phyloP scores from a whole-genome alignment of 805 yeast genomes.

The Debaryomyces maramus region DNA sequence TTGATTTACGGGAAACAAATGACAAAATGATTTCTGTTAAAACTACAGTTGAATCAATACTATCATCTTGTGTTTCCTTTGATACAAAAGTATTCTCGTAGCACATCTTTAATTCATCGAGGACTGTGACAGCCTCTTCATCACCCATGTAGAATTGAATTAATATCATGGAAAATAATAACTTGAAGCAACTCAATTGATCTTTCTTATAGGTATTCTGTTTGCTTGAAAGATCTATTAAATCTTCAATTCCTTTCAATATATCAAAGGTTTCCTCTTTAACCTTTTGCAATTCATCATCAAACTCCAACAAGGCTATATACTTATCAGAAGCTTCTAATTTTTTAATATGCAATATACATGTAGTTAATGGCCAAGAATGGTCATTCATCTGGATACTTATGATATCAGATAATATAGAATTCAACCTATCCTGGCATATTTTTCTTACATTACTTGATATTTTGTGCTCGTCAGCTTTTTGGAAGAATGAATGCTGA shows the following conservation, averaged over 20 bases:
- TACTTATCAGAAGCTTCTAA: constrained; percentile 22
- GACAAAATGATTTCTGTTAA: constrained; percentile 45
- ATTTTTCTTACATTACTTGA: constrained; percentile 39
- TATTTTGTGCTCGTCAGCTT: constrained; percentile 14
- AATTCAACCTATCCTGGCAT: constrained; percentile 63
- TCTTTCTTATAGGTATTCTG: constrained; percentile 15
- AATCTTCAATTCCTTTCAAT: constrained; percentile 33
- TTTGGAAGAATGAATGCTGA: constrained; percentile 41
- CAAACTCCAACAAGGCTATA: constrained; percentile 43
- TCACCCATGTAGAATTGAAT: constrained; percentile 78
- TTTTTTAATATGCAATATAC: constrained; percentile 39
- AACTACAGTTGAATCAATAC: constrained; percentile 28
- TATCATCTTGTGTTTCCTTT: constrained; percentile 27
- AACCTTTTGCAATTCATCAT: constrained; percentile 54
- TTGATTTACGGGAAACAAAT: constrained; percentile 43
- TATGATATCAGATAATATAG: constrained; percentile 63
- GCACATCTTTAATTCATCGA: constrained; percentile 69
- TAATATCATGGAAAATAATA: constrained; percentile 72
- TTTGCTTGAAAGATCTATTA: constrained; percentile 25
- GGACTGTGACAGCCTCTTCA: constrained; percentile 69
- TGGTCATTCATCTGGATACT: constrained; percentile 26
- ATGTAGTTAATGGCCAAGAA: constrained; percentile 60
- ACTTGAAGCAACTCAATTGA: constrained; percentile 66
- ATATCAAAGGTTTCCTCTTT: constrained; percentile 50
- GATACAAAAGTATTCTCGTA: constrained; percentile 45